Conservation (phyloP, 257 asterid genomes). For the Petunia axillaris region DNA sequence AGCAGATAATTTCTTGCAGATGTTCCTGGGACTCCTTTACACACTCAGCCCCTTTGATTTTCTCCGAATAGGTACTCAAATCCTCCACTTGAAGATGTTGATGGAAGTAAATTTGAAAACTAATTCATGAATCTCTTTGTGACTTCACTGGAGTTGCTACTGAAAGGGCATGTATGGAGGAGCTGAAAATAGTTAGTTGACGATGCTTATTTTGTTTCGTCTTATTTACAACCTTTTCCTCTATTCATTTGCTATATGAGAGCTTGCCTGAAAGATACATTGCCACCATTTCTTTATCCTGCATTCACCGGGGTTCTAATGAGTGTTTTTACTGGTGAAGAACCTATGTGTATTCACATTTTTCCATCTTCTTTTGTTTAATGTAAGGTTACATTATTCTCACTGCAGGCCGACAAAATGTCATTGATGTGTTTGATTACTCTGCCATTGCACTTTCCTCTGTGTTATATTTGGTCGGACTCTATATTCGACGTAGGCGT, state of each 20-base stretch:
- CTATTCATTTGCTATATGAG: not conserved
- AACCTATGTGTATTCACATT: not conserved
- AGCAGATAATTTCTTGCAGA: conserved; percentile 46
- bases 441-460: conserved; percentile 56
- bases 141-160: not conserved
- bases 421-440: conserved; percentile 55
- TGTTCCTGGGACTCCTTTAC: conserved; percentile 66
- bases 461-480: conserved; percentile 51
- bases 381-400: not conserved
- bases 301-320: conserved; percentile 12
- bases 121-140: not conserved
- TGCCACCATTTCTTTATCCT: not conserved
- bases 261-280: not conserved
- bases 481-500: conserved; percentile 57
- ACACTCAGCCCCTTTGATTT: conserved; percentile 68
- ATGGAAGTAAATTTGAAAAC: not conserved
- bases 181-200: not conserved
- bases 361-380: not conserved
- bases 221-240: not conserved
- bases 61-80: conserved; percentile 59
- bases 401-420: conserved; percentile 56
- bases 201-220: not conserved
- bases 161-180: not conserved
- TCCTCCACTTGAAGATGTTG: conserved; percentile 7
- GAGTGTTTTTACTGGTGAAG: conserved; percentile 4